phyloP scores from a whole-genome alignment of 1,284 basidiomycete genomes.

The Tetrapyrgos nigripes region DNA sequence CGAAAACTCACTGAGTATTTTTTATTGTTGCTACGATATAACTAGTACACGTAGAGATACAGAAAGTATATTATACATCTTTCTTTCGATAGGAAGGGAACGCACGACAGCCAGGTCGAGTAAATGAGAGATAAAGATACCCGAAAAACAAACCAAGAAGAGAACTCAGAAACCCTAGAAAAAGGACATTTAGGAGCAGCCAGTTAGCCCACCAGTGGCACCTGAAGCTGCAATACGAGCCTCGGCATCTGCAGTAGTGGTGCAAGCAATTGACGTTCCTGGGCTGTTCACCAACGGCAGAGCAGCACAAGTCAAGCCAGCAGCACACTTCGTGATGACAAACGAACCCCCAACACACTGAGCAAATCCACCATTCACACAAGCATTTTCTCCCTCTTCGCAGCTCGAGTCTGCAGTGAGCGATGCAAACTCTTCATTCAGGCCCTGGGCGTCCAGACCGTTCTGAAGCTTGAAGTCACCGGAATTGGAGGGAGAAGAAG shows the following conservation, averaged over 20 bases:
- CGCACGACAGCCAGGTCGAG: no score
- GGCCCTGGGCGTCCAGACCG: constrained; percentile 29
- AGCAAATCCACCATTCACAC: constrained; percentile 26
- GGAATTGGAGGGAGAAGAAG: background rate
- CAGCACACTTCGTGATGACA: constrained; percentile 46
- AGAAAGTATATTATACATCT: no score
- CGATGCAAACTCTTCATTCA: constrained; percentile 30
- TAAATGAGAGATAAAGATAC: no score
- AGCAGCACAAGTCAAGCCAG: constrained; percentile 52
- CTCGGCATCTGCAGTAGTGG: constrained; percentile 53
- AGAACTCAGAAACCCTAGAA: no score
- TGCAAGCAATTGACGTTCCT: constrained; percentile 64
- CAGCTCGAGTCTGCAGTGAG: constrained; percentile 27
- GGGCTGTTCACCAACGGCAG: constrained; percentile 63
- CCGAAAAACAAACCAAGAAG: no score
- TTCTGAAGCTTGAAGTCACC: constrained; percentile 16
- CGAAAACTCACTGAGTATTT: no score
- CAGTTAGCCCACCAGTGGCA: no score
- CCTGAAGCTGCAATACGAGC: constrained; percentile 61
- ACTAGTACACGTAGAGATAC: no score
- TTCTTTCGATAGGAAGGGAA: no score
- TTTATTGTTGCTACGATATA: no score
- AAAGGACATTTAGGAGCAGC: no score
- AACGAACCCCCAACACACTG: constrained; percentile 53
- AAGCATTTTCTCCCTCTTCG: constrained; percentile 29